Percentiles rank a stretch among this genome's conserved stretches.
These are phyloP conservation scores for Ophiocytium majus DNA, from an alignment of 352 stramenopile genomes.

Conservation along the genomic window DNA sequence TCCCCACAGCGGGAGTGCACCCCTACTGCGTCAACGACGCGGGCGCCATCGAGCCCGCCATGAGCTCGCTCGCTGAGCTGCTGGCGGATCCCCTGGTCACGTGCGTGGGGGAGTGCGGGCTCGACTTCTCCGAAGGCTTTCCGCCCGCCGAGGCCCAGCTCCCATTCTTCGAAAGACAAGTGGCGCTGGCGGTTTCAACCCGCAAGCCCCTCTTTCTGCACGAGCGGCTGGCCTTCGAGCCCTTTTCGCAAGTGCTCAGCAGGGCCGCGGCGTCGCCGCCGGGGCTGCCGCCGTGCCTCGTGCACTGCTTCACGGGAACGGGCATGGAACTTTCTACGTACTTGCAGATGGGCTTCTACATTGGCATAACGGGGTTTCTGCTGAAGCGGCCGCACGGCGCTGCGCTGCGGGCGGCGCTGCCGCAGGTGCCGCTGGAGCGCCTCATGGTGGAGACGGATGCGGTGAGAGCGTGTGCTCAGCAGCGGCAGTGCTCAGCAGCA, in stretches of 20 bases:
- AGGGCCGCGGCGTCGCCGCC: conserved; percentile 18
- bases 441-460: conserved; percentile 51
- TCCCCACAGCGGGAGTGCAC: conserved; percentile 49
- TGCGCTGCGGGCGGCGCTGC: neutral
- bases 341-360: conserved; percentile 21
- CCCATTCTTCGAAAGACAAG: conserved; percentile 48
- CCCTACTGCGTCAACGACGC: conserved; percentile 42
- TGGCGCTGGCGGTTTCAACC: conserved; percentile 41
- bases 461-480: neutral
- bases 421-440: conserved; percentile 31
- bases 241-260: conserved; percentile 28
- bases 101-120: conserved; percentile 50
- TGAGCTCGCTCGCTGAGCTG: conserved; percentile 33
- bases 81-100: conserved; percentile 23
- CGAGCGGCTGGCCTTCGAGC: conserved; percentile 34
- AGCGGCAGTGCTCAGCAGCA: neutral
- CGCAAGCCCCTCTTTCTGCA: conserved; percentile 49
- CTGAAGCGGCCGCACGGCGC: neutral
- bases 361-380: conserved; percentile 9
- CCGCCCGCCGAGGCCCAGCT: conserved; percentile 33
- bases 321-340: neutral
- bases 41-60: conserved; percentile 31
- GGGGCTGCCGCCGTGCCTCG: conserved; percentile 44
- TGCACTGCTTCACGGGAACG: conserved; percentile 49
- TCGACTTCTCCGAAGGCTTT: conserved; percentile 54